These are phyloP conservation scores for Beauveria sp. DNA, from an alignment of 2,329 filamentous ascomycete genomes.

Conservation along the genomic window DNA sequence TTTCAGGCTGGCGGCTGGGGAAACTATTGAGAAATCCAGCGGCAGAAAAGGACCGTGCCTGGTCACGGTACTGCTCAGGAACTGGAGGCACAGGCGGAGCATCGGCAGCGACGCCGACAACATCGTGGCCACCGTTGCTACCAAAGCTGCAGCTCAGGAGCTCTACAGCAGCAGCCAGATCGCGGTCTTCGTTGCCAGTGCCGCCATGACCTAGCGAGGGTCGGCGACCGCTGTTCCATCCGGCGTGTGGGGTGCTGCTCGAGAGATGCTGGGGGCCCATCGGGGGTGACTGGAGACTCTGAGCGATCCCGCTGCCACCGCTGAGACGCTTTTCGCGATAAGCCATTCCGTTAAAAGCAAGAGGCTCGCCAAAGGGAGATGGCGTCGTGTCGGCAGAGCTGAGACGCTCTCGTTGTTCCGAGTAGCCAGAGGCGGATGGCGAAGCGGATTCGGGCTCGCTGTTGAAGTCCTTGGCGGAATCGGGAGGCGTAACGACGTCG, in stretches of 20 bases:
- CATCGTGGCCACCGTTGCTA: slow-evolving; percentile 60
- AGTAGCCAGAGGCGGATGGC: slow-evolving; percentile 72
- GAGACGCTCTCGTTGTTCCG: slow-evolving; percentile 65
- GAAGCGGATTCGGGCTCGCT: slow-evolving; percentile 78
- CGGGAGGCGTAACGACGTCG: slow-evolving; percentile 52
- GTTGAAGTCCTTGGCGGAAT: slow-evolving; percentile 58
- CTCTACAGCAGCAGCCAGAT: slow-evolving; percentile 83
- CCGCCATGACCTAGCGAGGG: slow-evolving; percentile 69
- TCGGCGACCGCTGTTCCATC: slow-evolving; percentile 61
- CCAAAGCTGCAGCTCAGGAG: slow-evolving; percentile 86
- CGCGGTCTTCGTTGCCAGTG: slow-evolving; percentile 74
- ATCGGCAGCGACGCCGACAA: slow-evolving; percentile 57
- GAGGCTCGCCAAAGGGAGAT: slow-evolving; percentile 66
- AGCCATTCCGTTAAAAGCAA: slow-evolving; percentile 42
- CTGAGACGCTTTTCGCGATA: slow-evolving; percentile 54
- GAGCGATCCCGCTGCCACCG: slow-evolving; percentile 53
- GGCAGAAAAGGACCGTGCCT: slow-evolving; percentile 47
- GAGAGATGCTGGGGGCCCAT: slow-evolving; percentile 43
- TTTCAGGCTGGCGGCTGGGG: slow-evolving; percentile 53
- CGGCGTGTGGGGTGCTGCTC: slow-evolving; percentile 16
- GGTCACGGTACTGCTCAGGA: slow-evolving; percentile 69
- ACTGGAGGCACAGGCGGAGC: slow-evolving; percentile 83
- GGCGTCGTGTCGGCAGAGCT: slow-evolving; percentile 92
- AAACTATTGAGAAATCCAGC: slow-evolving; percentile 58
- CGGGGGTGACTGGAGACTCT: slow-evolving; percentile 70